phyloP scores from a whole-genome alignment of 805 yeast species.

The Babjeviella inositovora region DNA sequence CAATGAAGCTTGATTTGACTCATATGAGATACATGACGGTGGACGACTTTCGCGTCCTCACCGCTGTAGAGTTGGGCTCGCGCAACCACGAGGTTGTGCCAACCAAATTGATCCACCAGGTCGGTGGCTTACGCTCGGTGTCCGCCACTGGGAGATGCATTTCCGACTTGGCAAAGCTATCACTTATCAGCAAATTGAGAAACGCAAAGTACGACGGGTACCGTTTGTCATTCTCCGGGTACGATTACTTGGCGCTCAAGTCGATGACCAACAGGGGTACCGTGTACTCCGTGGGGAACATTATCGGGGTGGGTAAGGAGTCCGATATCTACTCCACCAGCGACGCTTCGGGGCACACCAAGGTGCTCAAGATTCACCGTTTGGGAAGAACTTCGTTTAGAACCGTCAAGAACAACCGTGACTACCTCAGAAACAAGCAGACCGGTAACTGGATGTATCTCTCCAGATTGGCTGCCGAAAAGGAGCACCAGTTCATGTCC shows the following conservation, averaged over 20 bases:
- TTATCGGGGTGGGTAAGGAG: constrained; percentile 95
- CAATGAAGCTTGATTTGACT: constrained; percentile 82
- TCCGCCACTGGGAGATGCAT: constrained; percentile 69
- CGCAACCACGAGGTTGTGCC: constrained; percentile 93
- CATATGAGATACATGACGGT: constrained; percentile 87
- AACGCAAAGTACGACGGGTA: constrained; percentile 95
- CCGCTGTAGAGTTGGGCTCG: constrained; percentile 84
- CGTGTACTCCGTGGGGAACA: constrained; percentile 65
- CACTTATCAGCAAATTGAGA: constrained; percentile 59
- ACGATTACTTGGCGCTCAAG: constrained; percentile 82
- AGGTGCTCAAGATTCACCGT: constrained; percentile 81
- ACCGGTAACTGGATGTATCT: constrained; percentile 87
- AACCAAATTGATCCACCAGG: constrained; percentile 61
- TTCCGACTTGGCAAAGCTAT: constrained; percentile 76
- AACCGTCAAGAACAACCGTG: constrained; percentile 87
- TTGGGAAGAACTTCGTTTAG: constrained; percentile 88
- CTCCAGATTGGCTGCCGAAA: constrained; percentile 79
- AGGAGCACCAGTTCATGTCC: constrained; percentile 81
- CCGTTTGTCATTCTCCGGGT: constrained; percentile 75
- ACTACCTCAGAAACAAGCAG: constrained; percentile 58
- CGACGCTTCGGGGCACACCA: constrained; percentile 39
- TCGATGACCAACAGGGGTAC: constrained; percentile 64
- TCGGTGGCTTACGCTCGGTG: constrained; percentile 62
- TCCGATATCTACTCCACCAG: constrained; percentile 84
- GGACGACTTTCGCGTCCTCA: constrained; percentile 81